These are phyloP conservation scores for Hypoxylon sp. DNA, from an alignment of 2,329 filamentous ascomycete species.

Conservation along the genomic window DNA sequence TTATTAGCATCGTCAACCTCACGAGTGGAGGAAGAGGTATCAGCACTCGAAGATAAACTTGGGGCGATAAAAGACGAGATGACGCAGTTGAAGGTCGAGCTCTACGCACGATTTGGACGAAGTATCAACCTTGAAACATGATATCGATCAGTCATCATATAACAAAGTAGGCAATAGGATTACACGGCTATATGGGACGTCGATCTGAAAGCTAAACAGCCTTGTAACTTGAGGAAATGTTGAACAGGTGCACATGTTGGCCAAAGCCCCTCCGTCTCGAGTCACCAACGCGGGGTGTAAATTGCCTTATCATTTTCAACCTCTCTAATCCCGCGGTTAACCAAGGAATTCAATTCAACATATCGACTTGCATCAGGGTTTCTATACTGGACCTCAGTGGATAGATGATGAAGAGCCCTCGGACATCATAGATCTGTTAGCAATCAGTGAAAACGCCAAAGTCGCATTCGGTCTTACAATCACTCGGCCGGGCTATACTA, in stretches of 20 bases:
- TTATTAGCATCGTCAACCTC: slow-evolving; percentile 81
- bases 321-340: not conserved
- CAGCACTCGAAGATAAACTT: slow-evolving; percentile 82
- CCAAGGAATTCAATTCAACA: not conserved
- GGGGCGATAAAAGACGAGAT: slow-evolving; percentile 85
- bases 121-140: slow-evolving; percentile 97
- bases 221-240: slow-evolving; percentile 9
- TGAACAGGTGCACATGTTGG: not conserved
- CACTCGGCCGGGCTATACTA: not conserved
- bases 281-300: not conserved
- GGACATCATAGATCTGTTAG: not conserved
- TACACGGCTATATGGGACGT: not conserved
- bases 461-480: not conserved
- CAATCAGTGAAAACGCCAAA: not conserved
- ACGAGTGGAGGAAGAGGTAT: slow-evolving; percentile 83
- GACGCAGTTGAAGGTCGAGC: slow-evolving; percentile 87
- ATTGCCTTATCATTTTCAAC: not conserved
- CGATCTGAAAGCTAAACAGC: not conserved
- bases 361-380: not conserved
- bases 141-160: slow-evolving; percentile 44
- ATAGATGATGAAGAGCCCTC: not conserved
- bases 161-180: not conserved
- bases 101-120: slow-evolving; percentile 95
- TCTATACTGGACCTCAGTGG: not conserved
- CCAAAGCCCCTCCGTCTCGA: not conserved